Conservation (phyloP, 2,329 filamentous ascomycete species). For the Penicillium aurantiogriseum region DNA sequence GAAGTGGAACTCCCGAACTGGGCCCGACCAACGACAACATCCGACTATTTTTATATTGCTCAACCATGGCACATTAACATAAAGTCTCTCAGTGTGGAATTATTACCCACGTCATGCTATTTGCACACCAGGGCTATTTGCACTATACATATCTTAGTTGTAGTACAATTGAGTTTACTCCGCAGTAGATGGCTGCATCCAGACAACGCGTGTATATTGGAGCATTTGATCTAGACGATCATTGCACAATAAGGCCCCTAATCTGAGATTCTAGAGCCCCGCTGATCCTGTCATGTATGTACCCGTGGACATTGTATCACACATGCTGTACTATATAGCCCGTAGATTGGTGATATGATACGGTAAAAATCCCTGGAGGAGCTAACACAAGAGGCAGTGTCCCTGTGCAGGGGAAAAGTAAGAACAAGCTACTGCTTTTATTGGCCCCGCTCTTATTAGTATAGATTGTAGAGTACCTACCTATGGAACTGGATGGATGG, state of each 20-base stretch:
- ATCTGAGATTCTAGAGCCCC: slow-evolving; percentile 8
- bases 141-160: not conserved
- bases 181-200: not conserved
- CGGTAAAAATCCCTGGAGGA: not conserved
- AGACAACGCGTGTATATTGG: slow-evolving; percentile 11
- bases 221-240: not conserved
- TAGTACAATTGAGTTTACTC: not conserved
- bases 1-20: not conserved
- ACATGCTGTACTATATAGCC: not conserved
- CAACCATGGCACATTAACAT: not conserved
- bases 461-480: not conserved
- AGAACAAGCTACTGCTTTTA: not conserved
- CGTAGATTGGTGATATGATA: not conserved
- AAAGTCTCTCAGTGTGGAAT: not conserved
- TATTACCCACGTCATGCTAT: not conserved
- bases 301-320: not conserved
- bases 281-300: not conserved
- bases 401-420: not conserved
- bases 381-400: not conserved
- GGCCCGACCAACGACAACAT: not conserved
- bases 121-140: not conserved
- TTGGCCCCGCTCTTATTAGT: not conserved
- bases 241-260: not conserved
- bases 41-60: slow-evolving; percentile 1
- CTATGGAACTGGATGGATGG: not conserved